Conservation (phyloP, 1,284 basidiomycete species). For the Irpex lacteus region DNA sequence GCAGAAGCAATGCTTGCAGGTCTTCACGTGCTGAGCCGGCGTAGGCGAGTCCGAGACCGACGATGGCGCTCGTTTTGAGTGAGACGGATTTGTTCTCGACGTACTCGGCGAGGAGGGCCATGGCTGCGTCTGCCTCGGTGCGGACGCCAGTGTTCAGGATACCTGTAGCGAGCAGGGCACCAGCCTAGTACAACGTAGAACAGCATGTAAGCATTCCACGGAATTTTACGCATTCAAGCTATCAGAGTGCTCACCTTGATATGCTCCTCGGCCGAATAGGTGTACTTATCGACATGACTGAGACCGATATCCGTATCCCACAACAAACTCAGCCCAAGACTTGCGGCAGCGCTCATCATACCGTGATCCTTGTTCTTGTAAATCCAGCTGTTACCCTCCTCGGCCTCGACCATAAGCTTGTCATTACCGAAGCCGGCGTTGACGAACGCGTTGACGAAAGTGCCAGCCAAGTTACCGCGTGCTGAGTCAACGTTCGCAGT, state of each 20-base stretch:
- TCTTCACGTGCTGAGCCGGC: conserved; percentile 92
- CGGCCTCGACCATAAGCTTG: conserved; percentile 95
- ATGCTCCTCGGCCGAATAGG: conserved; percentile 93
- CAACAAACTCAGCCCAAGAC: conserved; percentile 87
- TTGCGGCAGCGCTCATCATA: conserved; percentile 96
- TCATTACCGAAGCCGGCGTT: conserved; percentile 99
- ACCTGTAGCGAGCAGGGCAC: conserved; percentile 93
- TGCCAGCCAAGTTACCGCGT: conserved; percentile 91
- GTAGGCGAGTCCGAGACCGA: conserved; percentile 92
- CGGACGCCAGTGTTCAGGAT: conserved; percentile 89
- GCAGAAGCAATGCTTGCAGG: conserved; percentile 75
- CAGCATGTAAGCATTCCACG: too few relatives aligned
- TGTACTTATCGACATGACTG: conserved; percentile 96
- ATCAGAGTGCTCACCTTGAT: conserved; percentile 67
- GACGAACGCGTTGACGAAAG: conserved; percentile 98
- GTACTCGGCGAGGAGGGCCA: conserved; percentile 90
- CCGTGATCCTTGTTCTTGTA: conserved; percentile 99
- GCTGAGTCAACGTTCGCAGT: conserved; percentile 88
- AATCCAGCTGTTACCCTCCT: conserved; percentile 97
- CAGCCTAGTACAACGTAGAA: conserved; percentile 51
- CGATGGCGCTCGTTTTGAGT: conserved; percentile 86
- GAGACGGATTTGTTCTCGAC: conserved; percentile 85
- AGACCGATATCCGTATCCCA: conserved; percentile 98
- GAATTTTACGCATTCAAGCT: too few relatives aligned
- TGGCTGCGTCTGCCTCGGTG: conserved; percentile 91